Percentiles rank a stretch among this genome's conserved stretches.
Conservation (phyloP, 192 early-diverging fungal species). For the Rhizophagus prolifer region DNA sequence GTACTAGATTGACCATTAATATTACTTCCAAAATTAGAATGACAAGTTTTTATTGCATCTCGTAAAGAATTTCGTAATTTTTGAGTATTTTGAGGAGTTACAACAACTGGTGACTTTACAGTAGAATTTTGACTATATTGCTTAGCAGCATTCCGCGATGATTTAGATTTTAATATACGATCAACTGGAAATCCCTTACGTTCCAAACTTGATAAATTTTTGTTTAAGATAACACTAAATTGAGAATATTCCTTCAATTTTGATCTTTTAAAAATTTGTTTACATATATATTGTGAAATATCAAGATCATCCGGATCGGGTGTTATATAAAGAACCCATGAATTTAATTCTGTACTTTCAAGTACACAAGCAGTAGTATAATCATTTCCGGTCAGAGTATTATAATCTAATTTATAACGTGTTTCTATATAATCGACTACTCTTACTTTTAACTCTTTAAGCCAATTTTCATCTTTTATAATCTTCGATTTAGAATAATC, state of each 20-base stretch:
- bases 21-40: conserved; percentile 35
- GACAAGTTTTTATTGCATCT: conserved; percentile 33
- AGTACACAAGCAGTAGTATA: conserved; percentile 61
- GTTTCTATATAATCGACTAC: conserved; percentile 68
- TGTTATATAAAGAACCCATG: conserved; percentile 40
- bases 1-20: conserved; percentile 33
- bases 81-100: background rate
- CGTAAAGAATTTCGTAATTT: background rate
- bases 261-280: background rate
- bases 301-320: conserved; percentile 37
- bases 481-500: conserved; percentile 50
- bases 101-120: conserved; percentile 1
- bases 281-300: background rate
- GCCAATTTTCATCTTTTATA: conserved; percentile 50
- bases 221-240: background rate
- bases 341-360: conserved; percentile 39
- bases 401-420: conserved; percentile 39
- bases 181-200: conserved; percentile 53
- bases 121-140: conserved; percentile 19
- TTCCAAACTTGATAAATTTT: background rate
- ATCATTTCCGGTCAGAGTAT: conserved; percentile 44
- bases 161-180: conserved; percentile 53
- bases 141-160: background rate
- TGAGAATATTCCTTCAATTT: background rate
- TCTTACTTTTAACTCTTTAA: conserved; percentile 63